phyloP scores from a whole-genome alignment of 2,329 filamentous ascomycete genomes.

The Ilyonectria sp. region DNA sequence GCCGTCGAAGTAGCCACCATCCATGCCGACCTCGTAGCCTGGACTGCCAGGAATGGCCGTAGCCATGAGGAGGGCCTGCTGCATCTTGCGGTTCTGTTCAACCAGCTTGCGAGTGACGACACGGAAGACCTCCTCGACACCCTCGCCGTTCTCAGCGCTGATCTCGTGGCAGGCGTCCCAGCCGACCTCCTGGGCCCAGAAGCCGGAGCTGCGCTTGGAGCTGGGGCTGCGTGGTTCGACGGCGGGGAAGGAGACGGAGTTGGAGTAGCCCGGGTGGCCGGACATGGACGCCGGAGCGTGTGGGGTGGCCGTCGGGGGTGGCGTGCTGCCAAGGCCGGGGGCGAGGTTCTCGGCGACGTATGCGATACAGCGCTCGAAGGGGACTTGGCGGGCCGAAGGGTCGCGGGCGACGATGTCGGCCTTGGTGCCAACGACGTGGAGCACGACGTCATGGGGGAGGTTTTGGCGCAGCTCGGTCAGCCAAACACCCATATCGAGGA shows the following conservation, averaged over 20 bases:
- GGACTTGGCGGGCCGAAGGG: conserved; percentile 83
- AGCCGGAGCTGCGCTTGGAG: conserved; percentile 79
- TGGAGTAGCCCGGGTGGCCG: conserved; percentile 30
- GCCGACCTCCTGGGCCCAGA: conserved; percentile 93
- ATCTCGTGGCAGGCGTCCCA: conserved; percentile 99
- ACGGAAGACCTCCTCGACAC: conserved; percentile 96
- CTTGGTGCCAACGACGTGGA: conserved; percentile 97
- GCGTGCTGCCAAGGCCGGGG: conserved; percentile 77
- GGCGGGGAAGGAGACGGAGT: conserved; percentile 36
- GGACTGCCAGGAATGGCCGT: conserved; percentile 66
- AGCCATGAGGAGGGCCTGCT: conserved; percentile 71
- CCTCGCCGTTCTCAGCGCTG: conserved; percentile 92
- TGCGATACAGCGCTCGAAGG: conserved; percentile 95
- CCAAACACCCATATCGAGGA: conserved; percentile 94
- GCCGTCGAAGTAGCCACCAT: conserved; percentile 68
- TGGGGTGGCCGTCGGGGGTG: conserved; percentile 74
- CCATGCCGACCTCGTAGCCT: conserved; percentile 61
- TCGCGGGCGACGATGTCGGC: conserved; percentile 91
- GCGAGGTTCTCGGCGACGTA: conserved; percentile 95
- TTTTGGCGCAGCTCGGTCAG: conserved; percentile 87
- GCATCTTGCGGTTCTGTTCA: conserved; percentile 75
- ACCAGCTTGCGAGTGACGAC: conserved; percentile 75
- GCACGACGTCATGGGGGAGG: conserved; percentile 82
- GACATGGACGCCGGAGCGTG: conserved; percentile 43
- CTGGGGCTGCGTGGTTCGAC: conserved; percentile 72